Evolutionary conservation across 2,329 filamentous ascomycete genomes (phyloP).

Genomic region (Pseudogymnoascus sp.): DNA sequence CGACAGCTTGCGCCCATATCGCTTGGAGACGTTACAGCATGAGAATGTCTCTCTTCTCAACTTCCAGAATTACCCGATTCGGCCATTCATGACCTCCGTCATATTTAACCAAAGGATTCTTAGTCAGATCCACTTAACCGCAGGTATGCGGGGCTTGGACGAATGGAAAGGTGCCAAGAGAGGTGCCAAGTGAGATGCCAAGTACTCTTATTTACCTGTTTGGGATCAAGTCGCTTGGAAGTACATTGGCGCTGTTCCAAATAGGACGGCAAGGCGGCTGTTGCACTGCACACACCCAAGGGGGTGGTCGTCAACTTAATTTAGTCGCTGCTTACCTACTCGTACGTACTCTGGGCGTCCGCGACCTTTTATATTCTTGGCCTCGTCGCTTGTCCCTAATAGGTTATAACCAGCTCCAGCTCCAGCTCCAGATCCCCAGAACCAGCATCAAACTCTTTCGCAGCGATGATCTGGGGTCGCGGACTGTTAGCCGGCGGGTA

Average conservation of each 20-base stretch:
- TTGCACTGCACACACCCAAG: not conserved
- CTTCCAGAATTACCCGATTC: not conserved
- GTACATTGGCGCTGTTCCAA: not conserved
- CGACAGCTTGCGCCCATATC: not conserved
- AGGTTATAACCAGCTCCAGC: not conserved
- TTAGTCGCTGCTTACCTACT: slow-evolving; percentile 3
- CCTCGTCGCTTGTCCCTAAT: not conserved
- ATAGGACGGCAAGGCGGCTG: not conserved
- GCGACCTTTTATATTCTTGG: slow-evolving; percentile 1
- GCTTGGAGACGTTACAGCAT: not conserved
- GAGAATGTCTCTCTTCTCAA: slow-evolving; percentile 4
- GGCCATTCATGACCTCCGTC: not conserved
- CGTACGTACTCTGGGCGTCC: not conserved
- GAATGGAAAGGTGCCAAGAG: not conserved
- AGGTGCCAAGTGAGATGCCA: not conserved
- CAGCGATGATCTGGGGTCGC: slow-evolving; percentile 4
- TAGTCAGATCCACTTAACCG: not conserved
- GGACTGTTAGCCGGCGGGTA: slow-evolving; percentile 2
- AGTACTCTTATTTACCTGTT: not conserved
- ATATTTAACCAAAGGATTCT: not conserved
- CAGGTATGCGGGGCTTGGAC: not conserved
- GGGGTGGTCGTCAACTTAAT: not conserved
- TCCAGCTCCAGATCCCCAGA: slow-evolving; percentile 4
- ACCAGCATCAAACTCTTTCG: not conserved
- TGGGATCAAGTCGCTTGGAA: not conserved